A percentile compares a stretch with the other conserved stretches of the same genome.
These are phyloP conservation scores for Luffa acutangula DNA, from an alignment of 306 rosid genomes.

Conservation along the genomic window DNA sequence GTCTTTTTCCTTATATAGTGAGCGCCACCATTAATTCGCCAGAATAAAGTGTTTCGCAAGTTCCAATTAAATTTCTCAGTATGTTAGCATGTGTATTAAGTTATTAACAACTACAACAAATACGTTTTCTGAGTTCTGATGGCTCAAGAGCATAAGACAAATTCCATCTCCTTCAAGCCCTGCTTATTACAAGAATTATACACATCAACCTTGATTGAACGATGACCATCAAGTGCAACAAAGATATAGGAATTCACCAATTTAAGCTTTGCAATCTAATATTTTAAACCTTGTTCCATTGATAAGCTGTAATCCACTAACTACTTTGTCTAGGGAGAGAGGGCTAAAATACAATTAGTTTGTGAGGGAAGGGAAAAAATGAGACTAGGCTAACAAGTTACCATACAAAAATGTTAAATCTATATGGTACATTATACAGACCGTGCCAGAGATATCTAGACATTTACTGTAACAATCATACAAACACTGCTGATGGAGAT, in stretches of 20 bases:
- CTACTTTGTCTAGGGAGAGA: conserved; percentile 3
- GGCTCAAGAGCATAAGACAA: background rate
- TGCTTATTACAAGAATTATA: background rate
- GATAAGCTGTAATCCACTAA: background rate
- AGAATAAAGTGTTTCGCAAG: background rate
- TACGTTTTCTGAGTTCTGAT: background rate
- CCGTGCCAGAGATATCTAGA: conserved; percentile 4
- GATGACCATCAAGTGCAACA: background rate
- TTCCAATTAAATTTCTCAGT: background rate
- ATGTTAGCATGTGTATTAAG: background rate
- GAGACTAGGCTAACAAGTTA: conserved; percentile 3
- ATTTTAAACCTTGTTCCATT: background rate
- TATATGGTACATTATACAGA: conserved; percentile 12
- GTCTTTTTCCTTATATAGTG: too few species aligned
- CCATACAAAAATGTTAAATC: conserved; percentile 7
- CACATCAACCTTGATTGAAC: background rate
- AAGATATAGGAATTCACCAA: background rate
- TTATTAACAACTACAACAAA: background rate
- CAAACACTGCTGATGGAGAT: conserved; percentile 11
- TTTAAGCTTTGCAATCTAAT: background rate
- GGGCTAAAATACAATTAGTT: conserved; percentile 8
- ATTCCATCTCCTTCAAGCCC: background rate
- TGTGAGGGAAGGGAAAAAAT: conserved; percentile 1
- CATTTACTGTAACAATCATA: conserved; percentile 5
- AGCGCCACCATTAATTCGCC: background rate